Conservation (phyloP, 176 grass and related monocot species). For the Miscanthus lutarioriparius region DNA sequence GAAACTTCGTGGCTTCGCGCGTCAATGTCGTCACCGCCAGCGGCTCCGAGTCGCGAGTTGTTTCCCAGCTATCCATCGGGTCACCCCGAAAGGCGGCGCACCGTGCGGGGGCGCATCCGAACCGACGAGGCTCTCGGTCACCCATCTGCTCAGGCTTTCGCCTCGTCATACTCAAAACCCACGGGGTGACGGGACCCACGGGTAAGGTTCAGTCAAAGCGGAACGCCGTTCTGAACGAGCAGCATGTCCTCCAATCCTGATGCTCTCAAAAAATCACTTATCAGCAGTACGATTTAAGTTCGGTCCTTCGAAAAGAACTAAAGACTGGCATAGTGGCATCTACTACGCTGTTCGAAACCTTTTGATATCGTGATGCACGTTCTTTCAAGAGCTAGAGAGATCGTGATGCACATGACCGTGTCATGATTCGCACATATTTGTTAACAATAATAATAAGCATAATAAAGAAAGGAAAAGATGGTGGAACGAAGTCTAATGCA, state of each 20-base stretch:
- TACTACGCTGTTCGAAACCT: not conserved
- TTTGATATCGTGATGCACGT: not conserved
- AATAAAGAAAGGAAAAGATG: no score
- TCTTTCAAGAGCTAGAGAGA: not conserved
- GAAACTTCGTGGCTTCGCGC: slow-evolving; percentile 3
- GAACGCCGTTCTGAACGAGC: no score
- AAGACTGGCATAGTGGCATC: not conserved
- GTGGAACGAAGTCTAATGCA: not conserved
- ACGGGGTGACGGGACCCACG: no score
- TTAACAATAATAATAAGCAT: not conserved
- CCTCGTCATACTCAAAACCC: no score
- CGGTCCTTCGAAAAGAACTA: not conserved
- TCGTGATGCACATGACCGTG: not conserved
- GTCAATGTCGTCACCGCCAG: not conserved
- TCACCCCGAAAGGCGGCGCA: not conserved
- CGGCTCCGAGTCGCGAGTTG: not conserved
- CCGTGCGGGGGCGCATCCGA: not conserved
- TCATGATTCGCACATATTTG: not conserved
- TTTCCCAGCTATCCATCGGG: not conserved
- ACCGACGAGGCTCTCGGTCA: not conserved
- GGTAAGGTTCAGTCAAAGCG: no score
- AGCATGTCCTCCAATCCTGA: no score
- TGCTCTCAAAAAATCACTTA: no score
- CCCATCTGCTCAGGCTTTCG: no score
- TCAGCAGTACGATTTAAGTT: no score